Evolutionary conservation across 2,329 filamentous ascomycete species (phyloP), one percentile per base, ranked within the genome.

Genomic region (Fusarium sambucinum): DNA sequence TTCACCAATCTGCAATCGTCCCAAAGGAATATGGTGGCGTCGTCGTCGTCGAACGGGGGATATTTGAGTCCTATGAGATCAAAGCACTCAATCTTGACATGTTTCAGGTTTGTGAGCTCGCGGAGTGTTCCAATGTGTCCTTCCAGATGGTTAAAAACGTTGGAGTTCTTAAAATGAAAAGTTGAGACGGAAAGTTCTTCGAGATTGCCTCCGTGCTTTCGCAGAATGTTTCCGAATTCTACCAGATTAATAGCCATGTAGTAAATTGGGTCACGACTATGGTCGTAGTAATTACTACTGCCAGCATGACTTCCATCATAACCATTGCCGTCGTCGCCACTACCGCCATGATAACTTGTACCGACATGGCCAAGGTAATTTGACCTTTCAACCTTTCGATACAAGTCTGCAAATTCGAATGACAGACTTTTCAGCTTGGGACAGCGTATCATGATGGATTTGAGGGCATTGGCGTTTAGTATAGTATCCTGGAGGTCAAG

Each of bases 41-140:
- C n/a, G n/a, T n/a, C n/a, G n/a, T n/a, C n/a, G n/a, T n/a, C n/a
- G n/a, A n/a, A n/a, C n/a, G n/a, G n/a, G n/a, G n/a, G n/a, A n/a
- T n/a, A n/a, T n/a, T n/a, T n/a, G n/a, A n/a, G n/a, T n/a, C n/a
- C n/a, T n/a, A n/a, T n/a, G 19, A 69, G 33, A 3, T 45, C 21
- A 1, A 16, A 21, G 23, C 30, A 32, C 2, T 32, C 35, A 12
- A 51, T 8, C 10, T n/a, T 51, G 3, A 71, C 44, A 21, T 56
- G 40, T 29, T 19, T 27, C 2, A 66, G 40, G 3, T n/a, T 58
- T 5, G 1, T 46, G 8, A 71, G 38, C 2, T 46, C 27, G 29
- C 5, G 25, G 7, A 71, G 64, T 7, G 55, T 58, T 5, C 54
- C 55, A 4, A 70, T 10, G 6, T 11, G 33, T 9, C 57, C 67